These are phyloP conservation scores for Magnolia changhungtana DNA, from an alignment of 164 flowering plant species.

Conservation along the genomic window DNA sequence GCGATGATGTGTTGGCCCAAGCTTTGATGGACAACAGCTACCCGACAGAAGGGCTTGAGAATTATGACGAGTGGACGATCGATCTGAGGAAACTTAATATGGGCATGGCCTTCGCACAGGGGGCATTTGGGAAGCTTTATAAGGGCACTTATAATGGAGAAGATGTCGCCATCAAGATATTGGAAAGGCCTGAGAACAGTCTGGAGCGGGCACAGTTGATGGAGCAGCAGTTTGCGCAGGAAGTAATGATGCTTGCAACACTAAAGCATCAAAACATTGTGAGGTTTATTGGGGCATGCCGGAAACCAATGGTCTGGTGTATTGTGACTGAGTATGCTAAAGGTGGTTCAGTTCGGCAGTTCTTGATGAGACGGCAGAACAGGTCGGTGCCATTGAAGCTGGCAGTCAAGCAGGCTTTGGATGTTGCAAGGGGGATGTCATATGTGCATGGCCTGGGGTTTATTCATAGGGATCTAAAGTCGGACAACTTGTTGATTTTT, in stretches of 20 bases:
- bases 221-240: slow-evolving; percentile 78
- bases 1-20: slow-evolving; percentile 45
- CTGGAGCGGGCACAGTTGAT: slow-evolving; percentile 47
- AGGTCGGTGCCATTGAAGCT: slow-evolving; percentile 55
- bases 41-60: slow-evolving; percentile 55
- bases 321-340: slow-evolving; percentile 76
- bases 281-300: slow-evolving; percentile 64
- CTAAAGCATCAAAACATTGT: slow-evolving; percentile 60
- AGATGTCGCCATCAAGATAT: slow-evolving; percentile 71
- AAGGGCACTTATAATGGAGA: slow-evolving; percentile 66
- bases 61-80: slow-evolving; percentile 72
- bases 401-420: slow-evolving; percentile 71
- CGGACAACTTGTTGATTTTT: slow-evolving; percentile 61
- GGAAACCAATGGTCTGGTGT: slow-evolving; percentile 75
- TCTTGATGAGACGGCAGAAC: slow-evolving; percentile 48
- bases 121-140: slow-evolving; percentile 69
- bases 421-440: slow-evolving; percentile 77
- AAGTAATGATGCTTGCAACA: slow-evolving; percentile 74
- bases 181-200: slow-evolving; percentile 67
- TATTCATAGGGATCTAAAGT: slow-evolving; percentile 65
- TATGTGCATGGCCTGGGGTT: slow-evolving; percentile 64
- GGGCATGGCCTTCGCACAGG: slow-evolving; percentile 69
- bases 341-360: slow-evolving; percentile 72
- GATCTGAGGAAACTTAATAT: slow-evolving; percentile 63
- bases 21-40: slow-evolving; percentile 56